Evolutionary conservation across 2,329 filamentous ascomycete species (phyloP).

Genomic region (Clonostachys sp.): DNA sequence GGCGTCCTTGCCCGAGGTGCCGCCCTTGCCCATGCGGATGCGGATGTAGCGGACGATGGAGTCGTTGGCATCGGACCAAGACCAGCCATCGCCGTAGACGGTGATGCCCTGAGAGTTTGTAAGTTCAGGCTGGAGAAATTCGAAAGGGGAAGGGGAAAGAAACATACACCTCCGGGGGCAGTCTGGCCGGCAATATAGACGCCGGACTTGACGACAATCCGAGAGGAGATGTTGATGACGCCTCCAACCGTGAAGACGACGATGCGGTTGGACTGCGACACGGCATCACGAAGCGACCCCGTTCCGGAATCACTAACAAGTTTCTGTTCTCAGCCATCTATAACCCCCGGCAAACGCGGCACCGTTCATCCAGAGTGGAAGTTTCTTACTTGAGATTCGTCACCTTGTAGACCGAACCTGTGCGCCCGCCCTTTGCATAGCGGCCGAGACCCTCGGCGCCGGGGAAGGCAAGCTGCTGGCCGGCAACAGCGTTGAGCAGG

Average conservation of each 20-base stretch:
- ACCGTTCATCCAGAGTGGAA: neutral
- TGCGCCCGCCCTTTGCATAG: slow-evolving; percentile 37
- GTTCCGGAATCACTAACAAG: slow-evolving; percentile 32
- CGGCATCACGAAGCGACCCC: slow-evolving; percentile 44
- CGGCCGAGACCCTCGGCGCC: slow-evolving; percentile 45
- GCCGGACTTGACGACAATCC: slow-evolving; percentile 39
- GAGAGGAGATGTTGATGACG: slow-evolving; percentile 38
- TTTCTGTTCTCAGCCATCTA: neutral
- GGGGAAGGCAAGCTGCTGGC: slow-evolving; percentile 30
- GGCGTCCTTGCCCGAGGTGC: slow-evolving; percentile 47
- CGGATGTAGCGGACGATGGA: slow-evolving; percentile 50
- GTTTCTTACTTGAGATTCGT: slow-evolving; percentile 32
- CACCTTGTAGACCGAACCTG: slow-evolving; percentile 41
- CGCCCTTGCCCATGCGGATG: slow-evolving; percentile 46
- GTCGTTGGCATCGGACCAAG: slow-evolving; percentile 45
- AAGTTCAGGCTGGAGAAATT: neutral
- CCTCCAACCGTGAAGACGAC: slow-evolving; percentile 45
- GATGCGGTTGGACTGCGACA: slow-evolving; percentile 39
- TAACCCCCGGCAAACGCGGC: neutral
- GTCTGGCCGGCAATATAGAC: slow-evolving; percentile 46
- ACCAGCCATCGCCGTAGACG: slow-evolving; percentile 49
- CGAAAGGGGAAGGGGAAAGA: neutral
- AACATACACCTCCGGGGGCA: slow-evolving; percentile 38
- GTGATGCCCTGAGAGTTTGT: slow-evolving; percentile 31
- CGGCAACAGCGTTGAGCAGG: neutral